phyloP scores from a whole-genome alignment of 768 basidiomycete genomes.

The Calocybe indica region DNA sequence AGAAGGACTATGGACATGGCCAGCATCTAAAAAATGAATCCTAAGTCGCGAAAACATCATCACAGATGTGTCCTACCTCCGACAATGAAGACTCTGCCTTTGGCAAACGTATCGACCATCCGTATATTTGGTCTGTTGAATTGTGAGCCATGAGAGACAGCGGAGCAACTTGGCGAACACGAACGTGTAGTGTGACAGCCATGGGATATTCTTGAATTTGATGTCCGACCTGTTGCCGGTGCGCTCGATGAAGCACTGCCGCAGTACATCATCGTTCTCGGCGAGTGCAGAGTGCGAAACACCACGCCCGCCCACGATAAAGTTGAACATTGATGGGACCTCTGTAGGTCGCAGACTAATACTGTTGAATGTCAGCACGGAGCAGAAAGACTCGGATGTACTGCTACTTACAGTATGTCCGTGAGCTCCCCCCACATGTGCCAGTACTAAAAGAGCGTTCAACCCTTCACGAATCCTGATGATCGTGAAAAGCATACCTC shows the following conservation, averaged over 20 bases:
- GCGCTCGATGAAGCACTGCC: conserved; percentile 14
- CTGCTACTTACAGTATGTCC: conserved; percentile 22
- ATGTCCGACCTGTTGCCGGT: conserved; percentile 16
- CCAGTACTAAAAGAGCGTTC: conserved; percentile 27
- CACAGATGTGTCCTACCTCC: conserved; percentile 30
- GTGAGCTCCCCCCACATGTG: conserved; percentile 41
- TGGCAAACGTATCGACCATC: conserved; percentile 35
- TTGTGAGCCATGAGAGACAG: conserved; percentile 12
- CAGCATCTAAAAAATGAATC: conserved; percentile 31
- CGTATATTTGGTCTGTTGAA: conserved; percentile 38
- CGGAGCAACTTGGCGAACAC: not conserved
- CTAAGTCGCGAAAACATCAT: not conserved
- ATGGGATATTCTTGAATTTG: conserved; percentile 19
- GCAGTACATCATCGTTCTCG: conserved; percentile 25
- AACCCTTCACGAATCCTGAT: not conserved
- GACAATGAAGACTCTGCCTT: conserved; percentile 39
- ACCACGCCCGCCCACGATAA: conserved; percentile 19
- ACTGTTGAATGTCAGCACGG: conserved; percentile 8
- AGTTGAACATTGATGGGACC: conserved; percentile 21
- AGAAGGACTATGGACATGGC: conserved; percentile 38
- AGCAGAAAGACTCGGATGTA: not conserved
- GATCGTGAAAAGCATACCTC: conserved; percentile 22
- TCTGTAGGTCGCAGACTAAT: conserved; percentile 27
- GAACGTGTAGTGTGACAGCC: conserved; percentile 22
- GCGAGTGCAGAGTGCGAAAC: conserved; percentile 14